Conservation (phyloP, 2,329 filamentous ascomycete species). For the Fusarium austroafricanum region DNA sequence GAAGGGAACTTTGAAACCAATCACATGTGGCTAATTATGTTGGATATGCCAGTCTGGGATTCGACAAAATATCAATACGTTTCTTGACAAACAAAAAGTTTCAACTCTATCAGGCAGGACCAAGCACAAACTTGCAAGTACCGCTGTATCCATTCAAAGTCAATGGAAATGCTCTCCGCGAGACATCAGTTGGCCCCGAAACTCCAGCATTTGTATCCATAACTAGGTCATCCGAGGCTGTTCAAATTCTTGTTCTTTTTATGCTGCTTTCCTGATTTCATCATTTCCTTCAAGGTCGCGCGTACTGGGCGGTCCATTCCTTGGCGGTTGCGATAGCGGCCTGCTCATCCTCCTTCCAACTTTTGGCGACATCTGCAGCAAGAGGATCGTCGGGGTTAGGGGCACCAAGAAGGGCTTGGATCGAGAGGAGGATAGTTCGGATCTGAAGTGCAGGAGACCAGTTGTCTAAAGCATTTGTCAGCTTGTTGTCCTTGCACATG, state of each 20-base stretch:
- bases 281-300: constrained; percentile 59
- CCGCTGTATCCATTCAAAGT: constrained; percentile 31
- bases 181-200: constrained; percentile 30
- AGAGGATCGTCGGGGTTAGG: constrained; percentile 99
- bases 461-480: constrained; percentile 74
- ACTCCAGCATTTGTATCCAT: constrained; percentile 34
- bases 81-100: constrained; percentile 18
- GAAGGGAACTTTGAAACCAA: no score
- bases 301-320: constrained; percentile 91
- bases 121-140: constrained; percentile 32
- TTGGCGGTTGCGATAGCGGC: constrained; percentile 91
- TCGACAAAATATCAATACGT: constrained; percentile 18
- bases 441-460: constrained; percentile 99
- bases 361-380: constrained; percentile 95
- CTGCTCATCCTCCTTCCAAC: constrained; percentile 96
- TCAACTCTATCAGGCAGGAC: constrained; percentile 33
- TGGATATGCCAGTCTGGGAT: neutral
- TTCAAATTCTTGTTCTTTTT: constrained; percentile 28
- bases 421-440: constrained; percentile 96
- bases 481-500: constrained; percentile 2
- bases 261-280: constrained; percentile 9
- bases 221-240: constrained; percentile 3
- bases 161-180: constrained; percentile 20
- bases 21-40: neutral
- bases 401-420: constrained; percentile 94